These are phyloP conservation scores for Candolleomyces efflorescens DNA, from an alignment of 768 basidiomycete species.

Conservation along the genomic window DNA sequence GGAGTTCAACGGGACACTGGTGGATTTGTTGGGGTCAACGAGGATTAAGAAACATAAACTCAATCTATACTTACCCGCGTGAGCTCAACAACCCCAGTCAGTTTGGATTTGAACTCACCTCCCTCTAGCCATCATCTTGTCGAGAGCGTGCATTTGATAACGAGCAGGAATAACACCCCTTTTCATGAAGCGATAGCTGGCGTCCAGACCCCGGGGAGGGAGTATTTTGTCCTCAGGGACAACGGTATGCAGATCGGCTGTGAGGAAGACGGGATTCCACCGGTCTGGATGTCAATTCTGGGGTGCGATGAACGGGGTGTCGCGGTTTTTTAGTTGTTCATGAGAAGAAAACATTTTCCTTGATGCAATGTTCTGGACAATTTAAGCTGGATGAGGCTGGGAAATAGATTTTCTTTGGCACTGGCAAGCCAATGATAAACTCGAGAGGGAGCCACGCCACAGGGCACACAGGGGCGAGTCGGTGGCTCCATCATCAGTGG, in stretches of 20 bases:
- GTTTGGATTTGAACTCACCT: background rate
- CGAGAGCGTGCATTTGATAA: slow-evolving; percentile 65
- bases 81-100: slow-evolving; percentile 16
- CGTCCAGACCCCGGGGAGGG: slow-evolving; percentile 65
- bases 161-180: slow-evolving; percentile 30
- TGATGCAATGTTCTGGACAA: too few species aligned
- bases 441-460: too few species aligned
- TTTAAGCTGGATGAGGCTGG: too few species aligned
- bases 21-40: slow-evolving; percentile 1
- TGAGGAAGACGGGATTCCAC: slow-evolving; percentile 68
- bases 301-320: slow-evolving; percentile 33
- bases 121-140: slow-evolving; percentile 63
- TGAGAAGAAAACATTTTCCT: too few species aligned
- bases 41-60: slow-evolving; percentile 22
- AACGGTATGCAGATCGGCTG: slow-evolving; percentile 75
- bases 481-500: too few species aligned
- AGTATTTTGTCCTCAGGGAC: slow-evolving; percentile 66
- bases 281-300: slow-evolving; percentile 58
- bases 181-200: slow-evolving; percentile 64
- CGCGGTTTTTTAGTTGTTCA: background rate
- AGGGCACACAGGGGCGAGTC: too few species aligned
- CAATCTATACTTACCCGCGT: slow-evolving; percentile 67
- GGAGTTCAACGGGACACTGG: slow-evolving; percentile 53
- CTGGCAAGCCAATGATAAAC: too few species aligned
- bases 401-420: too few species aligned